Base-by-base conservation (phyloP, 176 grass and related monocot species). In the Musa troglodytarum region DNA sequence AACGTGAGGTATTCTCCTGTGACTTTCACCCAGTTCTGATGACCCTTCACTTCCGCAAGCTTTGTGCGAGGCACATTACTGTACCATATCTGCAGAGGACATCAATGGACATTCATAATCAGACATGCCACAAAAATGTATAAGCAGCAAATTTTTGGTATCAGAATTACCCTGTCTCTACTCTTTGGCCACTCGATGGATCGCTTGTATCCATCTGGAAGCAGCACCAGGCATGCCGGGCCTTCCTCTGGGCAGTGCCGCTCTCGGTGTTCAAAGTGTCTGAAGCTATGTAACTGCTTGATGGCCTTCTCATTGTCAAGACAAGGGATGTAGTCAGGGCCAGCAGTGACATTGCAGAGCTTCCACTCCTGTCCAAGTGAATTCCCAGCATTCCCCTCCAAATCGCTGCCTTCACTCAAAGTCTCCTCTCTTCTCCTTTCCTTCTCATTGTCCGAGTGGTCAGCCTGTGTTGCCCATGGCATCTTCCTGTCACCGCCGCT, bases 11-110 rank as follows among this genome's bases (percentile, higher is more conserved):
- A 80, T 62, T 93, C 87, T 53, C 90, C 95, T 69, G 90, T 85
- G 63, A 94, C 90, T 84, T 98, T 98, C 52, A 98, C 95, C 95
- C 95, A 91, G 71, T 98, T 98, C 76, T 98, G 95, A 73, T 98
- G 95, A 0, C 95, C 95, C 80, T 98, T 98, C 56, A 93, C 95
- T 84, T 91, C 86, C 14, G 89, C 95, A 65, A 98, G 95, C 84
- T 97, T 97, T 53, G 84, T 93, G 72, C 90, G 88, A 62, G 94
- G 94, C 50, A 98, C 94, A 66, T 98, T 98, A 76, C 17, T 89
- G 71, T 93, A 85, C 95, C 95, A 98, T 50, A 97, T 90, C 87
- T 92, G 70, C 78, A 71, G 10, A 61, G 11, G 15, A 49, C 74
- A 63, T 50, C n/a, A 26, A 81, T 13, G 34, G 49, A 14, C 16